These are phyloP conservation scores for Vitis hybrid DNA, from an alignment of 177 flowering plant species.

Conservation along the genomic window DNA sequence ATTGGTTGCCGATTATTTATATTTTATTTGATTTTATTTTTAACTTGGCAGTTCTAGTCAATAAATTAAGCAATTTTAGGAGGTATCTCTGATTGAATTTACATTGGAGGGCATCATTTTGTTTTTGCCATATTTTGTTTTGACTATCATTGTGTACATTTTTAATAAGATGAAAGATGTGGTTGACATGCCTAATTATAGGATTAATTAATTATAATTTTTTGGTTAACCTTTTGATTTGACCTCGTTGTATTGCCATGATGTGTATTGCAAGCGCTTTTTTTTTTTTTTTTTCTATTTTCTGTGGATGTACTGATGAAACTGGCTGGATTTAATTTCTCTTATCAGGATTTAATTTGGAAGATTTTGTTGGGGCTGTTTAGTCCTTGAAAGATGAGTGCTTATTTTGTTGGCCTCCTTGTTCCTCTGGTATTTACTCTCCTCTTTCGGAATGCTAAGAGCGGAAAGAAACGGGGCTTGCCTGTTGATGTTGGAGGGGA, in stretches of 20 bases:
- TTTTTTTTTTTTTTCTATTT: not conserved
- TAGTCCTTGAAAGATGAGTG: constrained; percentile 46
- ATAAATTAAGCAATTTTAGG: not conserved
- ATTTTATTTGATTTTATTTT: not conserved
- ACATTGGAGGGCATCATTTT: not conserved
- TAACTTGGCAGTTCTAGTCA: not conserved
- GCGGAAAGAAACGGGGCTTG: constrained; percentile 62
- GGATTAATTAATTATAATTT: not conserved
- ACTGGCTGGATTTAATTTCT: constrained; percentile 2
- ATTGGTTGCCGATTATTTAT: not conserved
- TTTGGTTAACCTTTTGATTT: not conserved
- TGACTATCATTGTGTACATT: not conserved
- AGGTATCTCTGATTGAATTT: not conserved
- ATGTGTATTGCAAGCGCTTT: not conserved
- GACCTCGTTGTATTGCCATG: not conserved
- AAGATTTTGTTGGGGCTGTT: constrained; percentile 8
- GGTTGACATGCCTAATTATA: not conserved
- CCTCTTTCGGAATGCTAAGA: constrained; percentile 51
- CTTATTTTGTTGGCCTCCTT: constrained; percentile 61
- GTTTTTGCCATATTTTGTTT: not conserved
- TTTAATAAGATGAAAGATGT: not conserved
- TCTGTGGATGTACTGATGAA: not conserved
- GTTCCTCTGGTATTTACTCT: constrained; percentile 70
- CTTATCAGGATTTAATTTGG: constrained; percentile 9
- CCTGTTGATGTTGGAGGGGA: constrained; percentile 92